Conservation (phyloP, 1,139 yeast species). For the Saccharomycopsis crataegensis region DNA sequence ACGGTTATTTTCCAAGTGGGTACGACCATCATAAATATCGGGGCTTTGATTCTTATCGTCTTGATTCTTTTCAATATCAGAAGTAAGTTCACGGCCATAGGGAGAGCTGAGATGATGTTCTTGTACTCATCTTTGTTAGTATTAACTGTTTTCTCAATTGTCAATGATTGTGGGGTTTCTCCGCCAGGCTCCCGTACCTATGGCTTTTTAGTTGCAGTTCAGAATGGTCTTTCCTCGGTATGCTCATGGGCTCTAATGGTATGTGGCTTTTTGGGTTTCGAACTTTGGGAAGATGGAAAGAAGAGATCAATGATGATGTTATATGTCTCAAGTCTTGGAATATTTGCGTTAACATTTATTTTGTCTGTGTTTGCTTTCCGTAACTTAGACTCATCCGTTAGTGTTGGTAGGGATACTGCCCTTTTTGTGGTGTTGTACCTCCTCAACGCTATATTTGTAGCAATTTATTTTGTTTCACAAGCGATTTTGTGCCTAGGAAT, state of each 20-base stretch:
- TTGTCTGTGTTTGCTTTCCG: constrained; percentile 67
- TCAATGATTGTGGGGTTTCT: constrained; percentile 87
- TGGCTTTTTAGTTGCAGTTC: constrained; percentile 78
- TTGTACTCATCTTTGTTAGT: constrained; percentile 57
- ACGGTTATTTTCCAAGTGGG: constrained; percentile 91
- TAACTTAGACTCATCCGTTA: constrained; percentile 29
- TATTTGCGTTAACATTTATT: constrained; percentile 60
- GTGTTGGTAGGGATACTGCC: constrained; percentile 47
- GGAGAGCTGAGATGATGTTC: constrained; percentile 76
- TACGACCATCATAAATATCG: constrained; percentile 76
- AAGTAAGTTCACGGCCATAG: constrained; percentile 88
- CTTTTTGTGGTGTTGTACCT: constrained; percentile 66
- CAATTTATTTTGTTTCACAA: constrained; percentile 61
- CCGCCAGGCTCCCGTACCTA: constrained; percentile 75
- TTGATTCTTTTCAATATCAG: constrained; percentile 75
- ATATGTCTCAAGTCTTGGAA: constrained; percentile 39
- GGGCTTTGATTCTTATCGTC: constrained; percentile 54
- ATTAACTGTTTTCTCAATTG: constrained; percentile 55
- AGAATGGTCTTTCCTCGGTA: constrained; percentile 66
- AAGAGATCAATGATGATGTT: constrained; percentile 50
- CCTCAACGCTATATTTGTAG: constrained; percentile 59
- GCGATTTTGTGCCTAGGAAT: constrained; percentile 61
- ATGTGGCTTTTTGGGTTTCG: constrained; percentile 77
- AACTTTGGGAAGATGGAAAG: constrained; percentile 93
- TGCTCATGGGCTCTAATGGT: constrained; percentile 60